These are phyloP conservation scores for Lophiostoma macrostomum DNA, from an alignment of 495 filamentous ascomycete species.

Conservation along the genomic window DNA sequence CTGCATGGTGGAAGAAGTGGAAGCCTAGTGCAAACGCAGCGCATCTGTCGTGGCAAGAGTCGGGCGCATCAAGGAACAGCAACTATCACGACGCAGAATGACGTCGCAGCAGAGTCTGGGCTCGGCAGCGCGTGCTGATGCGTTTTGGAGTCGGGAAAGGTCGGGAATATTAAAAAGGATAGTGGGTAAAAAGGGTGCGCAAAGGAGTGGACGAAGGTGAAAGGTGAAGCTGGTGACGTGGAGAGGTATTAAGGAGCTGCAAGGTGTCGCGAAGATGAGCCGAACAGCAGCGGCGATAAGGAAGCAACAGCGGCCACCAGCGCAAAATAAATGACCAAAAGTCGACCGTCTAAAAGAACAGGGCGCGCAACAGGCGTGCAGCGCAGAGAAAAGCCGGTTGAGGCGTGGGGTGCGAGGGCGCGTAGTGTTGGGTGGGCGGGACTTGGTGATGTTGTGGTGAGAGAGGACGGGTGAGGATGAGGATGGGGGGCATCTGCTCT, in stretches of 20 bases:
- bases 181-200: constrained; percentile 5
- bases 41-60: constrained; percentile 32
- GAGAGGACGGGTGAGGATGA: background rate
- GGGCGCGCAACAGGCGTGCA: constrained; percentile 18
- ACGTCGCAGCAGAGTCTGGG: constrained; percentile 23
- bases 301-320: constrained; percentile 1
- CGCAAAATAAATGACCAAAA: constrained; percentile 7
- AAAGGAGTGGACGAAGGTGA: constrained; percentile 35
- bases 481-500: constrained; percentile 2
- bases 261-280: constrained; percentile 29
- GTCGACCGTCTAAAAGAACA: constrained; percentile 4
- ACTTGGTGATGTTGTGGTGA: constrained; percentile 7
- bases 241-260: constrained; percentile 12
- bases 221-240: constrained; percentile 20
- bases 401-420: constrained; percentile 13
- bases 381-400: constrained; percentile 9
- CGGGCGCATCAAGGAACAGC: constrained; percentile 19
- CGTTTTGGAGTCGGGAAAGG: constrained; percentile 4
- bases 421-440: background rate
- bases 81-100: constrained; percentile 20
- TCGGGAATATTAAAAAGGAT: constrained; percentile 24
- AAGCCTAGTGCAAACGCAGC: constrained; percentile 30
- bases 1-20: constrained; percentile 37
- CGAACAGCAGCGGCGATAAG: constrained; percentile 8
- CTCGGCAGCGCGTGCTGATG: constrained; percentile 8